A percentile compares a stretch with the other conserved stretches of the same genome.
Evolutionary conservation across 2,329 filamentous ascomycete genomes (phyloP).

Genomic region (Fusarium chlamydosporum): DNA sequence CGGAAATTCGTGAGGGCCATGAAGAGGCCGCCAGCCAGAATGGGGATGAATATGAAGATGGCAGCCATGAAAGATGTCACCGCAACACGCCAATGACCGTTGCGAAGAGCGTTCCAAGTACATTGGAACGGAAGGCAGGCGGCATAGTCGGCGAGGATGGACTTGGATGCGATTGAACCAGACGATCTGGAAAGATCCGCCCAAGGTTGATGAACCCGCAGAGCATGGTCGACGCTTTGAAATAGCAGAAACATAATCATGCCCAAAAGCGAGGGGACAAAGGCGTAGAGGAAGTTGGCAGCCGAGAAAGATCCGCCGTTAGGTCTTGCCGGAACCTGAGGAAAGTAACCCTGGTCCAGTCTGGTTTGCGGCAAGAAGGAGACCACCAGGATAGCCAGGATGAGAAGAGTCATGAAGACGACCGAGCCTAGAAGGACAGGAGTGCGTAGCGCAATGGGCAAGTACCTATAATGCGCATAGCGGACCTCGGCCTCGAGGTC

Average conservation of each 20-base stretch:
- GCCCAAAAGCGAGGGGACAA: slow-evolving; percentile 77
- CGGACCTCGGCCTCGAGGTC: slow-evolving; percentile 50
- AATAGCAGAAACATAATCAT: slow-evolving; percentile 76
- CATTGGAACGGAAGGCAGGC: slow-evolving; percentile 74
- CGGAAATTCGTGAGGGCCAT: slow-evolving; percentile 75
- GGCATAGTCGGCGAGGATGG: slow-evolving; percentile 79
- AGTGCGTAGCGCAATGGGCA: slow-evolving; percentile 82
- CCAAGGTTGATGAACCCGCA: slow-evolving; percentile 79
- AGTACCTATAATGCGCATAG: slow-evolving; percentile 68
- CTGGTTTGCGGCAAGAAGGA: slow-evolving; percentile 80
- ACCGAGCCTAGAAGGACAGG: slow-evolving; percentile 75
- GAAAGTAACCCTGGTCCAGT: slow-evolving; percentile 78
- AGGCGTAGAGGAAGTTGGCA: slow-evolving; percentile 89
- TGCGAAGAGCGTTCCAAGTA: slow-evolving; percentile 69
- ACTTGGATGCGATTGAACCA: slow-evolving; percentile 73
- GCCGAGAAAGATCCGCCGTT: slow-evolving; percentile 78
- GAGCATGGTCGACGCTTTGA: slow-evolving; percentile 74
- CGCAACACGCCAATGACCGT: slow-evolving; percentile 76
- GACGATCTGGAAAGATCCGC: slow-evolving; percentile 69
- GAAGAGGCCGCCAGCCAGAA: slow-evolving; percentile 79
- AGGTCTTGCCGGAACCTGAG: slow-evolving; percentile 74
- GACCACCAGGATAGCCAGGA: slow-evolving; percentile 80
- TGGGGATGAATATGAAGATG: slow-evolving; percentile 73
- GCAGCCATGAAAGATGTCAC: slow-evolving; percentile 71
- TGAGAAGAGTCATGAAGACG: slow-evolving; percentile 70